phyloP scores from a whole-genome alignment of 768 basidiomycete genomes.

The Lentinula detonsa region DNA sequence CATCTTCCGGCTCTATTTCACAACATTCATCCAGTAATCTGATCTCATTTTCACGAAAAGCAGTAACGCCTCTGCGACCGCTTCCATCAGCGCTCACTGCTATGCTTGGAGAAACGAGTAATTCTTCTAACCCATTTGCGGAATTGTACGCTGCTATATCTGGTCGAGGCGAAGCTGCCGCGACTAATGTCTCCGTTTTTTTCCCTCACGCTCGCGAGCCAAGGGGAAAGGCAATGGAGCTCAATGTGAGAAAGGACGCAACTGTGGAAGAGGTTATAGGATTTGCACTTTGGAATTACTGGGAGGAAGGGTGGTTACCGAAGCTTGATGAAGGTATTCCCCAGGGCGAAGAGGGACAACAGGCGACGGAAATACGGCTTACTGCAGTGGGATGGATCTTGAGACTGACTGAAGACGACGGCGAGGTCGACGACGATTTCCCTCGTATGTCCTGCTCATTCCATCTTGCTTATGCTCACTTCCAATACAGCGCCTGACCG shows the following conservation, averaged over 20 bases:
- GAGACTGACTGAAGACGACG: conserved; percentile 92
- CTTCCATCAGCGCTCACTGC: conserved; percentile 63
- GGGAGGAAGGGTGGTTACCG: conserved; percentile 82
- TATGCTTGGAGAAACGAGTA: conserved; percentile 57
- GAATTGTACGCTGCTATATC: conserved; percentile 84
- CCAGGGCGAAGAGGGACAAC: conserved; percentile 54
- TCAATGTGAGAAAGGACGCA: conserved; percentile 81
- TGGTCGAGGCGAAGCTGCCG: conserved; percentile 62
- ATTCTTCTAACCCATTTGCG: conserved; percentile 78
- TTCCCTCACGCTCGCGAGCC: conserved; percentile 77
- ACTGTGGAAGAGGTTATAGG: conserved; percentile 96
- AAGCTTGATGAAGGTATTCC: conserved; percentile 60
- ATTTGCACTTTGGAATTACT: conserved; percentile 86
- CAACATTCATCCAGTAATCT: conserved; percentile 11
- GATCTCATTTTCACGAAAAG: conserved; percentile 47
- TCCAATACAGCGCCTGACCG: conserved; percentile 79
- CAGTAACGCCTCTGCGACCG: conserved; percentile 35
- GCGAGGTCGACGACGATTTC: conserved; percentile 98
- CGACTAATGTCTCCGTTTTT: conserved; percentile 66
- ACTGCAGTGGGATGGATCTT: conserved; percentile 89
- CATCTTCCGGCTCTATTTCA: conserved; percentile 13
- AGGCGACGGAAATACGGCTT: conserved; percentile 42
- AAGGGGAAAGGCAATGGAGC: conserved; percentile 52
- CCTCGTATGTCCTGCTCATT: conserved; percentile 61
- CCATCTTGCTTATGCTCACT: conserved; percentile 1